Evolutionary conservation across 352 stramenopile species (phyloP), one percentile per base, ranked within the genome.

Genomic region (Globisporangium carolinianum): DNA sequence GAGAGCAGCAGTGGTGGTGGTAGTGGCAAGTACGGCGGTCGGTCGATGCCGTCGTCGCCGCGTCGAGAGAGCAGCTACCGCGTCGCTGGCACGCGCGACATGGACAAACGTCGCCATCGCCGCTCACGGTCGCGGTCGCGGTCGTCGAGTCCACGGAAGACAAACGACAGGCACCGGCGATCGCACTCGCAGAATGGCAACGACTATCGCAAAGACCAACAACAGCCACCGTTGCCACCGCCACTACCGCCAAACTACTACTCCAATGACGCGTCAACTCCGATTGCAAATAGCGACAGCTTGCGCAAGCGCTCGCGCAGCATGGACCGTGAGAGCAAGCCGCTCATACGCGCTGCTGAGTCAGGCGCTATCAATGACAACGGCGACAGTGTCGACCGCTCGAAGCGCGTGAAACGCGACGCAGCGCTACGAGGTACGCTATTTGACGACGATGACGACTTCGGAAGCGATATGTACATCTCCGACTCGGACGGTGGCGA

Each of bases 401-500:
- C 39, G 11, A 43, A 12, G 51, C 38, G 38, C 10, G 49, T 51
- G 14, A 46, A 58, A 9, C 36, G 17, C 36, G 24, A 53, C 5
- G 24, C 5, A 37, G 6, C 2, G 7, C 36, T 46, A 32, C 7
- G 17, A 38, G 51, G 46, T 9, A 17, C 58, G 35, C 47, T 57
- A 6, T 56, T 57, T 24, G 59, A 65, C 15, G 51, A 48, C 5
- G 39, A n/a, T 14, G 51, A 48, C 5, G 51, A n/a, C 18, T 55
- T 38, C 11, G 24, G 49, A 54, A 60, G 47, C 47, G 57, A 71
- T 45, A 61, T 67, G 32, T 82, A 72, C 51, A 82, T 88, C 51
- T 72, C 68, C 0, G 76, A 85, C 32, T 86, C 76, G 41, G 79
- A 89, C 35, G 17, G 45, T 12, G 45, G 45, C 45, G 45, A 62